These are phyloP conservation scores for Nematocida sp. DNA, from an alignment of 371 early-diverging fungal genomes.

Conservation along the genomic window DNA sequence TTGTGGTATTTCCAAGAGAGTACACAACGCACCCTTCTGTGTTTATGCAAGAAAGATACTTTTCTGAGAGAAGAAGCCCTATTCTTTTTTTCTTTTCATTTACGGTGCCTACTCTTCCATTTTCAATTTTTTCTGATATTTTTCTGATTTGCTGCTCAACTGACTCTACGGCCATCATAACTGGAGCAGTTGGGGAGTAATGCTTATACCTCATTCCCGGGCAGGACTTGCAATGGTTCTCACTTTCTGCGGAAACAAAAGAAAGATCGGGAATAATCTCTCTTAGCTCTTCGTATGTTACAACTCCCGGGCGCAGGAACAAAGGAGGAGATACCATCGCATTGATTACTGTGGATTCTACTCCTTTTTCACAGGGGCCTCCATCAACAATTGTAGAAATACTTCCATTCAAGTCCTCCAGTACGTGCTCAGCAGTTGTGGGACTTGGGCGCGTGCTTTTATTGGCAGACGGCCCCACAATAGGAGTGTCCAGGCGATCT, in stretches of 20 bases:
- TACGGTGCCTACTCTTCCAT: not conserved
- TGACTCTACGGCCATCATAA: constrained; percentile 54
- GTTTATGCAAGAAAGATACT: not conserved
- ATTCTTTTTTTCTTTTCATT: not conserved
- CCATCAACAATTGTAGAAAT: constrained; percentile 83
- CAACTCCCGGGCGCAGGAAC: constrained; percentile 91
- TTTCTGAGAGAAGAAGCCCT: constrained; percentile 19
- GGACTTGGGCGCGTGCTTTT: constrained; percentile 89
- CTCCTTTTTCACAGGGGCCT: constrained; percentile 80
- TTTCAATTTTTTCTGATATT: not conserved
- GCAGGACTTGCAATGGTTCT: constrained; percentile 71
- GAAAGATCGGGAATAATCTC: not conserved
- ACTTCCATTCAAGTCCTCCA: constrained; percentile 75
- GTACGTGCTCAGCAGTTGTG: constrained; percentile 81
- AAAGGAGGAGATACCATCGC: constrained; percentile 68
- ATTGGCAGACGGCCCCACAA: constrained; percentile 99
- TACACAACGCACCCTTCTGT: not conserved
- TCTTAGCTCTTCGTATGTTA: constrained; percentile 75
- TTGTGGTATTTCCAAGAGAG: constrained; percentile 56
- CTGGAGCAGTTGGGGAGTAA: constrained; percentile 75
- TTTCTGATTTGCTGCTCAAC: constrained; percentile 4
- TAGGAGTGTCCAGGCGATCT: constrained; percentile 75
- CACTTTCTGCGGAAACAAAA: constrained; percentile 3
- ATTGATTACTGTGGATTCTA: constrained; percentile 86
- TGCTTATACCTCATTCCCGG: constrained; percentile 98